These are phyloP conservation scores for Tagetes erecta DNA, from an alignment of 129 eudicot species.

Conservation along the genomic window DNA sequence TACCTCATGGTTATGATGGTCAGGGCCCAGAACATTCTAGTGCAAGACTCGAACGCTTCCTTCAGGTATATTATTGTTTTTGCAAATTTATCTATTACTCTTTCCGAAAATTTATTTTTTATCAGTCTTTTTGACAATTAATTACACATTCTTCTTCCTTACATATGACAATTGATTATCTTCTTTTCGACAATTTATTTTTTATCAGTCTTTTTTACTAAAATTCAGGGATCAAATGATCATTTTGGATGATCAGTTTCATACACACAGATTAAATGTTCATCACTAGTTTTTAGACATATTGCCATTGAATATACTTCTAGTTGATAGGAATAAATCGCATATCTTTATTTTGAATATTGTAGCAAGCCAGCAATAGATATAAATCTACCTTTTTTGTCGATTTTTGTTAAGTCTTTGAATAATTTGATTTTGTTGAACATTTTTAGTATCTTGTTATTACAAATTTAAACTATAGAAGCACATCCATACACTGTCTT, in stretches of 20 bases:
- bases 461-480: neutral
- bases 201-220: too few species aligned
- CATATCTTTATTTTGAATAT: neutral
- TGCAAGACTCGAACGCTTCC: constrained; percentile 84
- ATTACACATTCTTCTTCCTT: neutral
- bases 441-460: neutral
- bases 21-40: constrained; percentile 99
- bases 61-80: constrained; percentile 48
- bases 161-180: too few species aligned
- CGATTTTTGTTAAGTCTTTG: neutral
- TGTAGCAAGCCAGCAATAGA: neutral
- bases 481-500: neutral
- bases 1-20: constrained; percentile 98
- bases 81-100: neutral
- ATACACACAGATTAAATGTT: neutral
- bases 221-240: neutral
- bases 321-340: too few species aligned
- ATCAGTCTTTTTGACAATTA: too few species aligned
- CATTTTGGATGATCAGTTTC: neutral
- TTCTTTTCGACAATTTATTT: too few species aligned
- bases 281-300: too few species aligned
- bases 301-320: too few species aligned
- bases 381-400: neutral
- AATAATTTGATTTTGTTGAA: neutral
- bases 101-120: too few species aligned